A percentile compares a stretch with the other conserved stretches of the same genome.
These are phyloP conservation scores for Dothideomycetidae sp. DNA, from an alignment of 2,329 filamentous ascomycete genomes.

Conservation along the genomic window DNA sequence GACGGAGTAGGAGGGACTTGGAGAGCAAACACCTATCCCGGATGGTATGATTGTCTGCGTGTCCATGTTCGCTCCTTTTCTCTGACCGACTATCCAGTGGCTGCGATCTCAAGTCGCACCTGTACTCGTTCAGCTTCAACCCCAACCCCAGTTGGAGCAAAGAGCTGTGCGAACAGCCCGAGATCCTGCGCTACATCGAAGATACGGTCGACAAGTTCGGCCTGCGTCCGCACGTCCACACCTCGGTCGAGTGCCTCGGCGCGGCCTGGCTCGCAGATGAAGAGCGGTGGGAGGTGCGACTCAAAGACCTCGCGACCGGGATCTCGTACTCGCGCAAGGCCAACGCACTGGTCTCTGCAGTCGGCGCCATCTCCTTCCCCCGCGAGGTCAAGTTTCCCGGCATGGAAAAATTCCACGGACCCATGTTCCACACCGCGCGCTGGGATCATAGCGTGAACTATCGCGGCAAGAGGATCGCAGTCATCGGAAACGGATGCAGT, in stretches of 20 bases:
- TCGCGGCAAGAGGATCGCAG: conserved; percentile 10
- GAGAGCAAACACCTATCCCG: conserved; percentile 46
- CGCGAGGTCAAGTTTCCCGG: conserved; percentile 7
- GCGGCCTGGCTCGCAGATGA: conserved; percentile 2
- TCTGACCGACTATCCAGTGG: too few species aligned
- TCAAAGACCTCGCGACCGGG: conserved; percentile 2
- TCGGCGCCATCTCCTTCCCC: conserved; percentile 8
- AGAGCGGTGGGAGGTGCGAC: conserved; percentile 1
- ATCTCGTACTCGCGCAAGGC: conserved; percentile 1
- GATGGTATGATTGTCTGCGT: too few species aligned
- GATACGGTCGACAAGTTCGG: conserved; percentile 10
- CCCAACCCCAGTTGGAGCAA: conserved; percentile 21
- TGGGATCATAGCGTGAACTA: conserved; percentile 9
- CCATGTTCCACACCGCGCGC: conserved; percentile 12
- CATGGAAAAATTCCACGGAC: conserved; percentile 8
- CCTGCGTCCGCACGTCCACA: conserved; percentile 2
- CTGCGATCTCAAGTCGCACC: conserved; percentile 15
- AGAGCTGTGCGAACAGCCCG: conserved; percentile 11
- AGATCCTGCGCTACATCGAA: conserved; percentile 12
- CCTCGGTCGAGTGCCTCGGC: background rate
- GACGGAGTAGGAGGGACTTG: conserved; percentile 48
- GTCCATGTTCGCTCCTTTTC: too few species aligned
- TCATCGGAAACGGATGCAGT: conserved; percentile 25
- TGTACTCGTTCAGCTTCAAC: conserved; percentile 22
- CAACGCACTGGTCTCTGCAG: conserved; percentile 7